Percentiles rank a stretch among this genome's conserved stretches.
Evolutionary conservation across 768 basidiomycete genomes (phyloP).

Genomic region (Peribolospora baueri): DNA sequence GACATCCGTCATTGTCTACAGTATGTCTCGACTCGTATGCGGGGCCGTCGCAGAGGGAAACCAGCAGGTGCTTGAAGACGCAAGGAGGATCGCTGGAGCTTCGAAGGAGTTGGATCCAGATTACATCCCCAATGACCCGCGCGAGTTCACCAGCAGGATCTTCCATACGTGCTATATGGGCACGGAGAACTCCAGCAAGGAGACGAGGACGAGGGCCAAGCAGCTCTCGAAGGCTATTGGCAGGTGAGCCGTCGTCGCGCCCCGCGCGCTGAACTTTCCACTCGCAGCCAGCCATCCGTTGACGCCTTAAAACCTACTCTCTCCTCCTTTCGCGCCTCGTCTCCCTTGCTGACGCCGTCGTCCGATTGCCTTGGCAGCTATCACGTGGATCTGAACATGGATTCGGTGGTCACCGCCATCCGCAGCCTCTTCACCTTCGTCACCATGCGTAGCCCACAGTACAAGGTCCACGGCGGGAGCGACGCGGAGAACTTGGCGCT

Average conservation of each 20-base stretch:
- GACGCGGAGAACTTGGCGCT: conserved; percentile 77
- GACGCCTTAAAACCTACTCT: neutral
- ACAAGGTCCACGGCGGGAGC: conserved; percentile 65
- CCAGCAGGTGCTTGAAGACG: conserved; percentile 67
- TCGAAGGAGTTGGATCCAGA: conserved; percentile 45
- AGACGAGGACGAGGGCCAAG: conserved; percentile 67
- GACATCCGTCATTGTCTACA: conserved; percentile 81
- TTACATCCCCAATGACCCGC: conserved; percentile 66
- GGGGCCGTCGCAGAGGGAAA: conserved; percentile 73
- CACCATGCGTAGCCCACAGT: conserved; percentile 46
- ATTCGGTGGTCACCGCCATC: conserved; percentile 60
- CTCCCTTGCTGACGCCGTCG: neutral
- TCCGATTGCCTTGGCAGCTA: conserved; percentile 31
- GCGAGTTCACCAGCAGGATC: conserved; percentile 59
- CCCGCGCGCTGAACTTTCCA: neutral
- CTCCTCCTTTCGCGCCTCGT: neutral
- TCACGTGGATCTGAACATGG: conserved; percentile 90
- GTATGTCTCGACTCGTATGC: conserved; percentile 79
- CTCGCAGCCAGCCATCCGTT: neutral
- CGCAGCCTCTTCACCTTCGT: conserved; percentile 60
- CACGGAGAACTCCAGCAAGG: conserved; percentile 74
- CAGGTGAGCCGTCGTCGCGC: conserved; percentile 28
- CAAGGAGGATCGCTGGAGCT: conserved; percentile 52
- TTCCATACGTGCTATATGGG: conserved; percentile 99
- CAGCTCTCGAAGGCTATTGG: conserved; percentile 70